These are phyloP conservation scores for Mortierella sp. DNA, from an alignment of 371 early-diverging fungal genomes.

Conservation along the genomic window DNA sequence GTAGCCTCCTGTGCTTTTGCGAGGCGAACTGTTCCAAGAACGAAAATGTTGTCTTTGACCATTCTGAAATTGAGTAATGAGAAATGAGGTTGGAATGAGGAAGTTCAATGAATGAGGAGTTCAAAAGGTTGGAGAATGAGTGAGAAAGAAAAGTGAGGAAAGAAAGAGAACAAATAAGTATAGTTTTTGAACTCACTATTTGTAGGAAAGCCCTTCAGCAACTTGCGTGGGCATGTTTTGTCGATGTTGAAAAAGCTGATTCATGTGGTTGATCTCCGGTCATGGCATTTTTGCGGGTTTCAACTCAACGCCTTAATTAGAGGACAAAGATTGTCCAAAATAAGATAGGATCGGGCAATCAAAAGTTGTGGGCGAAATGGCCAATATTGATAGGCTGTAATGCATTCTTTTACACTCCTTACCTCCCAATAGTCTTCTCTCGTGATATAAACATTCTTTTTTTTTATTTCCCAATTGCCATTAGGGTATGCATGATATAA, in stretches of 20 bases:
- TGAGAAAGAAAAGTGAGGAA: conserved; percentile 4
- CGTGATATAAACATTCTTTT: too few relatives aligned
- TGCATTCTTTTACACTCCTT: not conserved
- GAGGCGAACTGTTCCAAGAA: conserved; percentile 46
- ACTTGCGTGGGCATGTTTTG: too few relatives aligned
- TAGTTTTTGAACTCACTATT: not conserved
- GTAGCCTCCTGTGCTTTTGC: conserved; percentile 38
- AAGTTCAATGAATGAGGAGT: not conserved
- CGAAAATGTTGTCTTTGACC: conserved; percentile 51
- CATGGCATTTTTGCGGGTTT: not conserved
- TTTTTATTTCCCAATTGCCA: too few relatives aligned
- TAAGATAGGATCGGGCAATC: not conserved
- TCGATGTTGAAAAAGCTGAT: too few relatives aligned
- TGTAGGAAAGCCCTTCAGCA: not conserved
- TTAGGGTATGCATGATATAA: too few relatives aligned
- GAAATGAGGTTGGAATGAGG: not conserved
- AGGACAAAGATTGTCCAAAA: not conserved
- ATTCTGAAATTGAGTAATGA: conserved; percentile 12
- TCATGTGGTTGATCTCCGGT: not conserved
- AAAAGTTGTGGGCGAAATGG: not conserved
- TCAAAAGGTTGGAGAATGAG: not conserved
- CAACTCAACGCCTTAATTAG: conserved; percentile 5
- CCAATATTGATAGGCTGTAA: not conserved
- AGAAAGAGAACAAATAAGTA: not conserved
- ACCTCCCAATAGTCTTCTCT: too few relatives aligned